phyloP scores from a whole-genome alignment of 495 filamentous ascomycete species.

The Staphylotrichum longicolle region DNA sequence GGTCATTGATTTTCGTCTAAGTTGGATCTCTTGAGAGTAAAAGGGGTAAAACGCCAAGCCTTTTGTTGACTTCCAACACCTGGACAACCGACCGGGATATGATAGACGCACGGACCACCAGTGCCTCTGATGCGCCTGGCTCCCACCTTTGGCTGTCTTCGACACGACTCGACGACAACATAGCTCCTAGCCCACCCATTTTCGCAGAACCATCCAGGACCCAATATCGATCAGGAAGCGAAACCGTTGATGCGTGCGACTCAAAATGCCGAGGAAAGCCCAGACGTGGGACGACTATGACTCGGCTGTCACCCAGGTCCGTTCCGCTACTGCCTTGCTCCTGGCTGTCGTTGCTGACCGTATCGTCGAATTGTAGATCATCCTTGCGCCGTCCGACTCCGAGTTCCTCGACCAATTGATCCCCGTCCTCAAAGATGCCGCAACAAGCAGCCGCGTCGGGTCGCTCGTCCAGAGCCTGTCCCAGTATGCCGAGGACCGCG shows the following conservation, averaged over 20 bases:
- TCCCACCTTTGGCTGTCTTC: too few species aligned
- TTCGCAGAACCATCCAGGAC: too few species aligned
- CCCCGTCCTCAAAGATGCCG: constrained; percentile 86
- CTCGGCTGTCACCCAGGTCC: constrained; percentile 51
- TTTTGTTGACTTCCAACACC: too few species aligned
- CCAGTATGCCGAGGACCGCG: constrained; percentile 78
- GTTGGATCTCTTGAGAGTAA: too few species aligned
- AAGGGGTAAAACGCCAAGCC: too few species aligned
- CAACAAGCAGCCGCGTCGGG: constrained; percentile 66
- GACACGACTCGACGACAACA: too few species aligned
- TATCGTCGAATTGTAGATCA: constrained; percentile 58
- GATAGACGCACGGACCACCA: too few species aligned
- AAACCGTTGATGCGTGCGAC: constrained; percentile 14
- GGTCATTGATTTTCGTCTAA: too few species aligned
- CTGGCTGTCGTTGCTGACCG: background rate
- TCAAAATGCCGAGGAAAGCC: constrained; percentile 46
- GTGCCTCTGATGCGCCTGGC: too few species aligned
- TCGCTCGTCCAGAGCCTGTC: constrained; percentile 75
- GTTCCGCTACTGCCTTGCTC: background rate
- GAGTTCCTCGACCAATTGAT: constrained; percentile 96
- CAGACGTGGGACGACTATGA: constrained; percentile 56
- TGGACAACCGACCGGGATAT: too few species aligned
- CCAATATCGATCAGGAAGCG: too few species aligned
- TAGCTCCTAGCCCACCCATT: too few species aligned
- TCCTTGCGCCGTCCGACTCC: constrained; percentile 83